Evolutionary conservation across 1,284 basidiomycete species (phyloP).

Genomic region (Cerioporus squamosus): DNA sequence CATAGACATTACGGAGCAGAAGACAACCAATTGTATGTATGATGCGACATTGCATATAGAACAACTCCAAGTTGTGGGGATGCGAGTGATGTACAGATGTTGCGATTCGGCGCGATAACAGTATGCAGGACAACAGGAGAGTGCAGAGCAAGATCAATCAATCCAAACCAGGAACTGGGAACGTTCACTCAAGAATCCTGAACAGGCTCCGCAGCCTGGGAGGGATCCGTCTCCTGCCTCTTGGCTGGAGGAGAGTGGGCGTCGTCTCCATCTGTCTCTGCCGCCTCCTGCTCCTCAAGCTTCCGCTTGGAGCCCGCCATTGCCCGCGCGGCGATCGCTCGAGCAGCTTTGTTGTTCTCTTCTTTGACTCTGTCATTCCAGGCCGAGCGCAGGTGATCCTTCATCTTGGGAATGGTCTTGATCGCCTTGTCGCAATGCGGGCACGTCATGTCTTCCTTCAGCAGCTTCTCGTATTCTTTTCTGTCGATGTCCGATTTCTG

Average conservation of each 20-base stretch:
- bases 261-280: not conserved
- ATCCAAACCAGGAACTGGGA: not conserved
- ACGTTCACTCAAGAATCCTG: too few relatives aligned
- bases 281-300: slow-evolving; percentile 1
- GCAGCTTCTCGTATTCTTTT: slow-evolving; percentile 62
- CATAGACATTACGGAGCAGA: slow-evolving; percentile 5
- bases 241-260: slow-evolving; percentile 10
- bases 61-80: not conserved
- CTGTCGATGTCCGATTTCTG: slow-evolving; percentile 59
- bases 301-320: slow-evolving; percentile 5
- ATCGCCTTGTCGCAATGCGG: slow-evolving; percentile 65
- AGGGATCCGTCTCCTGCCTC: not conserved
- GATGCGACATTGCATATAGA: slow-evolving; percentile 1
- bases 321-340: not conserved
- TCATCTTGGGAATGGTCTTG: slow-evolving; percentile 80
- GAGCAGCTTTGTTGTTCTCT: not conserved
- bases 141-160: not conserved
- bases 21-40: slow-evolving; percentile 5
- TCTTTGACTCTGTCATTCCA: slow-evolving; percentile 45
- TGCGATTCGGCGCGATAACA: not conserved
- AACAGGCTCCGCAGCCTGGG: not conserved
- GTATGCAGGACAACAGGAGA: too few relatives aligned
- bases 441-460: slow-evolving; percentile 73
- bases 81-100: not conserved
- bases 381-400: slow-evolving; percentile 70